phyloP scores from a whole-genome alignment of 371 early-diverging fungal genomes.

The Funneliformis caledonium region DNA sequence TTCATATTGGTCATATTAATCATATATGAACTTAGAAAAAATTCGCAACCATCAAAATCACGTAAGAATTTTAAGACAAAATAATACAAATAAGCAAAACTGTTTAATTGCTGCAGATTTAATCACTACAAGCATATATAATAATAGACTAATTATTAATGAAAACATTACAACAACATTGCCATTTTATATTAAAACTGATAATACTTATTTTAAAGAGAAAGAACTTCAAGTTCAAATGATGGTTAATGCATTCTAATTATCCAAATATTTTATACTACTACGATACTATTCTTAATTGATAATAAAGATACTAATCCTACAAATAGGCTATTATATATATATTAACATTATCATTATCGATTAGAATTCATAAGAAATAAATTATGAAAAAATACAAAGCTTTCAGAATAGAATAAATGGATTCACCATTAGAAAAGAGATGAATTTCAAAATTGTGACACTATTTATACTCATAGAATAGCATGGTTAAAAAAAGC shows the following conservation, averaged over 20 bases:
- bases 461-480: background rate
- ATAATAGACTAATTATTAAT: background rate
- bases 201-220: slow-evolving; percentile 2
- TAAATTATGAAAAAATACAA: slow-evolving; percentile 5
- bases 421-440: background rate
- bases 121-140: background rate
- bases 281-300: background rate
- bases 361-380: background rate
- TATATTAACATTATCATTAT: background rate
- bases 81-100: background rate
- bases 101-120: background rate
- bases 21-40: slow-evolving; percentile 25
- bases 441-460: slow-evolving; percentile 6
- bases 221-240: background rate
- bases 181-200: background rate
- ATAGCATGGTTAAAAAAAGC: background rate
- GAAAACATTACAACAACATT: background rate
- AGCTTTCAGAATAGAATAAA: background rate
- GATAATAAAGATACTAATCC: background rate
- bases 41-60: slow-evolving; percentile 8
- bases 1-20: background rate
- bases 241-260: background rate
- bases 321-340: slow-evolving; percentile 9
- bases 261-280: background rate
- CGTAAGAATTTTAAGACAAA: background rate